Base-by-base conservation (phyloP, 192 early-diverging fungal species). In the Coemansia sp. region DNA sequence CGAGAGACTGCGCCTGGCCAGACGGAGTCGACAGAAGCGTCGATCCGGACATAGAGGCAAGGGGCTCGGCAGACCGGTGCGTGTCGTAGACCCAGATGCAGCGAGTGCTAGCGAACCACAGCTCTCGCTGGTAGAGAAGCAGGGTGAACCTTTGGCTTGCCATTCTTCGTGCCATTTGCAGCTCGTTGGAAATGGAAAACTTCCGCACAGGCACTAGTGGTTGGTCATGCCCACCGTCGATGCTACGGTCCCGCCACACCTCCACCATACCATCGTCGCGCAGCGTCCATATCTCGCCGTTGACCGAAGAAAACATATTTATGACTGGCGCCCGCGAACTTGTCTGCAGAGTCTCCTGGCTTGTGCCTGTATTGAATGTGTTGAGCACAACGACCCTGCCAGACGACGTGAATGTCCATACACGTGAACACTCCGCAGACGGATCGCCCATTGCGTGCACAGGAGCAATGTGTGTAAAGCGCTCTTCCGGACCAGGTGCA, bases 91-190 rank as follows among this genome's bases (percentile, higher is more conserved):
- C 66, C 78, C 72, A 74, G 10, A 75, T 56, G 31, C 62, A 58
- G 69, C 78, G 78, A 0, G 31, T 35, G 65, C 72, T 72, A 3
- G 78, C 72, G 58, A 81, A 67, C 78, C 78, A 81, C 63, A 81
- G 62, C 66, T 74, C 72, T 43, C 68, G 78, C 56, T 57, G 65
- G 35, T 53, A 49, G 59, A 72, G 48, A 29, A 74, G 46, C 60
- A 67, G 20, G 23, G 64, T 59, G 18, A 61, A 58, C 23, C 66
- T 59, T 55, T 53, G 57, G 16, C 33, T 53, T 7, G 66, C 59
- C 28, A 63, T 35, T 28, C 72, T 58, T 28, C 78, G 78, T 21
- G 73, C 68, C 28, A 59, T 49, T 48, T 62, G 66, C 45, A 75
- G 37, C 63, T 74, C 78, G 49, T 45, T 59, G 2, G 61, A 59